phyloP scores from a whole-genome alignment of 768 basidiomycete genomes.

The Gymnopilus dilepis region DNA sequence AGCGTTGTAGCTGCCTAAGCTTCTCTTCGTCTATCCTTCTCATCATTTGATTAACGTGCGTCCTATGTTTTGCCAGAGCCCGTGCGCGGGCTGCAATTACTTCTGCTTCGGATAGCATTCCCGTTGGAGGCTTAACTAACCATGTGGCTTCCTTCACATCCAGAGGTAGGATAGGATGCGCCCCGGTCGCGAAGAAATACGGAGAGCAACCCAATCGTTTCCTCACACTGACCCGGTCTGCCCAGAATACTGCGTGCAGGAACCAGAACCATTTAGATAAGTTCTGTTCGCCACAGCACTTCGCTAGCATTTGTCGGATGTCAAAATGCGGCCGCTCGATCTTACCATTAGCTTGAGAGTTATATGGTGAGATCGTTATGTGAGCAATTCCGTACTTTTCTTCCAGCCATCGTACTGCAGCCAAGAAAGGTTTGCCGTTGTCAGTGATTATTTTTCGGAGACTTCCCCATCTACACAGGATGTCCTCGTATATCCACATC shows the following conservation, averaged over 20 bases:
- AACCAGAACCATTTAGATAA: constrained; percentile 7
- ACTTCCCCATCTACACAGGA: constrained; percentile 38
- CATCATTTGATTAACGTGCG: constrained; percentile 14
- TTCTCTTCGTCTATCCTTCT: constrained; percentile 17
- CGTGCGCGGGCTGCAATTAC: constrained; percentile 24
- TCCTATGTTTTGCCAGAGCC: constrained; percentile 26
- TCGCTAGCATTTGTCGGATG: constrained; percentile 37
- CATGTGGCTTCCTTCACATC: constrained; percentile 6
- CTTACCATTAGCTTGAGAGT: constrained; percentile 41
- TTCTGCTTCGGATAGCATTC: constrained; percentile 15
- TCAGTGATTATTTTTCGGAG: constrained; percentile 43
- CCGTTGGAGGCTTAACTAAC: not conserved
- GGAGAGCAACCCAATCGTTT: constrained; percentile 35
- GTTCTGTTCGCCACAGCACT: constrained; percentile 35
- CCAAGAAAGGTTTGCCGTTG: constrained; percentile 31
- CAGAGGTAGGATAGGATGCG: constrained; percentile 27
- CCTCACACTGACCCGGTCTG: constrained; percentile 36
- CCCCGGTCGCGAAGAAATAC: constrained; percentile 34
- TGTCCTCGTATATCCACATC: constrained; percentile 34
- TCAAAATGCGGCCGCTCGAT: constrained; percentile 38
- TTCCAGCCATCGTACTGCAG: constrained; percentile 15
- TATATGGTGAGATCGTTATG: constrained; percentile 47
- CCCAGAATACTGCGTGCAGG: constrained; percentile 35
- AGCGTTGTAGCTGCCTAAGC: constrained; percentile 16
- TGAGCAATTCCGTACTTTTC: constrained; percentile 39